phyloP scores from a whole-genome alignment of 768 basidiomycete species.

The Glaciozyma antarctica region DNA sequence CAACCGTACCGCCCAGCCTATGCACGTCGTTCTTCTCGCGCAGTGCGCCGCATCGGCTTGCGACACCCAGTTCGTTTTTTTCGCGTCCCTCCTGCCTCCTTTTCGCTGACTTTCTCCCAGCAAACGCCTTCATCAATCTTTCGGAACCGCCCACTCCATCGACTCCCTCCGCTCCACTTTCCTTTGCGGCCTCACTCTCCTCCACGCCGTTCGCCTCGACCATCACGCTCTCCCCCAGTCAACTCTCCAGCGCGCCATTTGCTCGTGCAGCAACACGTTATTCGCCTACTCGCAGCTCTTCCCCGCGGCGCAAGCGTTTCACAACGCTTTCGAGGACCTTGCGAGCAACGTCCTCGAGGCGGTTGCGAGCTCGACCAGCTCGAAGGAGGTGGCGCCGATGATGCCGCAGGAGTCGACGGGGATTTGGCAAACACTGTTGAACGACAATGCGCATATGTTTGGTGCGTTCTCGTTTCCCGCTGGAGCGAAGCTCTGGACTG shows the following conservation, averaged over 20 bases:
- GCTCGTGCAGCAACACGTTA: conserved; percentile 15
- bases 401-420: too few relatives aligned
- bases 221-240: conserved; percentile 1
- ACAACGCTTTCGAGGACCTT: conserved; percentile 38
- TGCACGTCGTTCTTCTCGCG: conserved; percentile 10
- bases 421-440: too few relatives aligned
- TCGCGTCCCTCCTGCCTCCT: not conserved
- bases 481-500: too few relatives aligned
- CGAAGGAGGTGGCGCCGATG: too few relatives aligned
- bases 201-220: conserved; percentile 17
- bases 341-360: conserved; percentile 3
- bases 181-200: conserved; percentile 24
- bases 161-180: conserved; percentile 23
- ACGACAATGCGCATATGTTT: too few relatives aligned
- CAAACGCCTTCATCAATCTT: conserved; percentile 21
- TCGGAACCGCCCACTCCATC: conserved; percentile 1
- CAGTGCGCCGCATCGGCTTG: conserved; percentile 15
- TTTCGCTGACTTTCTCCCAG: not conserved
- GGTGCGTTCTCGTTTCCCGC: too few relatives aligned
- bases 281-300: conserved; percentile 15
- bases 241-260: conserved; percentile 6
- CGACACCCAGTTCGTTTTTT: conserved; percentile 15
- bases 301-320: conserved; percentile 37
- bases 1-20: not conserved
- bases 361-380: too few relatives aligned